These are phyloP conservation scores for Corymbia citriodora DNA, from an alignment of 441 rosid genomes.

Conservation along the genomic window DNA sequence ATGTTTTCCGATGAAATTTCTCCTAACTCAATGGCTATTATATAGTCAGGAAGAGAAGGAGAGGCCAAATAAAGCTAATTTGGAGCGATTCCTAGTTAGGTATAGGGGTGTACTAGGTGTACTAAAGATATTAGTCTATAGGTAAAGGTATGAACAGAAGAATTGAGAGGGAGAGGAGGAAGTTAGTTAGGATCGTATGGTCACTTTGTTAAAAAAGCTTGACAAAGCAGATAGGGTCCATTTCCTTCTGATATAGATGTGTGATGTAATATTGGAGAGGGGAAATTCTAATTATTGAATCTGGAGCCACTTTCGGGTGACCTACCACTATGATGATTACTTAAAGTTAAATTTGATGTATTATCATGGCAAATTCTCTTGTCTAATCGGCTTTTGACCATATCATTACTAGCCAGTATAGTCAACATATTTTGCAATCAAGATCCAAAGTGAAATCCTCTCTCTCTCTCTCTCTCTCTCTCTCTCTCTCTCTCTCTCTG, in stretches of 20 bases:
- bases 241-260: constrained; percentile 1
- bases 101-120: not conserved
- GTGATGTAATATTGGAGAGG: not conserved
- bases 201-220: constrained; percentile 19
- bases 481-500: not conserved
- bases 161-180: not conserved
- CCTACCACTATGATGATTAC: constrained; percentile 29
- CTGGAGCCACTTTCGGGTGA: constrained; percentile 23
- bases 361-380: not conserved
- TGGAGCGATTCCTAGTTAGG: not conserved
- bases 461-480: not conserved
- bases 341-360: constrained; percentile 12
- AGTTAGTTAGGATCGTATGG: constrained; percentile 11
- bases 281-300: constrained; percentile 6
- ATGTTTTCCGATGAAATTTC: constrained; percentile 17
- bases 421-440: not conserved
- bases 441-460: not conserved
- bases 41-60: constrained; percentile 32
- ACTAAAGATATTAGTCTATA: not conserved
- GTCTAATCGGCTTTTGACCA: constrained; percentile 30
- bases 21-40: constrained; percentile 26
- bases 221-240: constrained; percentile 8
- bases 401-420: constrained; percentile 3
- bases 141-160: not conserved
- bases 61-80: constrained; percentile 2